Conservation (phyloP, 805 yeast species). For the Wickerhamia fluorescens region DNA sequence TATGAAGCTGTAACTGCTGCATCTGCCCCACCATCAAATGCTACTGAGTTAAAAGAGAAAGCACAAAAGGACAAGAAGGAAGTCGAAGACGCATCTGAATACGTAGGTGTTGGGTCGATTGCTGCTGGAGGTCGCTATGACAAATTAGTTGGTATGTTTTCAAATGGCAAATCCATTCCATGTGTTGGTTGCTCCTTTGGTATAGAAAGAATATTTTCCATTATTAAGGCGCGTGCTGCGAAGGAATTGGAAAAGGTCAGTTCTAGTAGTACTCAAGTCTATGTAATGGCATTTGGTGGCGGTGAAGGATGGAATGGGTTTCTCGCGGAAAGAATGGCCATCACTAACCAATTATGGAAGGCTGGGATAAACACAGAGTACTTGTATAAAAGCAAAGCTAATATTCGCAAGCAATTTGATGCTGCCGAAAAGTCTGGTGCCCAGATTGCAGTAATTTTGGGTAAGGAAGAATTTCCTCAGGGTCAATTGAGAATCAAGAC, state of each 20-base stretch:
- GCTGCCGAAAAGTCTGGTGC: constrained; percentile 96
- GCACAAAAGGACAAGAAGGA: constrained; percentile 35
- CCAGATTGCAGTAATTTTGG: constrained; percentile 83
- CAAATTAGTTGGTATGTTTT: constrained; percentile 93
- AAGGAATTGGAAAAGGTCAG: constrained; percentile 55
- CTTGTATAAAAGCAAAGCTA: constrained; percentile 87
- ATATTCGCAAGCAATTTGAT: constrained; percentile 93
- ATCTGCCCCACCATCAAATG: constrained; percentile 90
- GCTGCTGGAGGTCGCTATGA: constrained; percentile 99
- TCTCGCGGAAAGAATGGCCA: constrained; percentile 82
- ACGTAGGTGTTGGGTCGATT: constrained; percentile 96
- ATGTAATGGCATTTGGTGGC: constrained; percentile 97
- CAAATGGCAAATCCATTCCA: constrained; percentile 86
- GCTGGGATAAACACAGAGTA: constrained; percentile 89
- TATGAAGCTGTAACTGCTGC: constrained; percentile 94
- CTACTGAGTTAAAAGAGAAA: constrained; percentile 54
- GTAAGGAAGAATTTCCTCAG: constrained; percentile 84
- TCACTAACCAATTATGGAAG: constrained; percentile 78
- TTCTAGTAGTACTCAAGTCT: constrained; percentile 87
- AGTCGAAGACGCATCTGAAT: constrained; percentile 90
- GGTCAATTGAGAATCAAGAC: constrained; percentile 83
- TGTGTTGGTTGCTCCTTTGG: constrained; percentile 98
- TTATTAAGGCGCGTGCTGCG: constrained; percentile 71
- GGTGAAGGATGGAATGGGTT: constrained; percentile 95
- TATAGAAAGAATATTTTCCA: constrained; percentile 88